Evolutionary conservation across 352 stramenopile genomes (phyloP).

Genomic region (Phytophthora ohioensis): DNA sequence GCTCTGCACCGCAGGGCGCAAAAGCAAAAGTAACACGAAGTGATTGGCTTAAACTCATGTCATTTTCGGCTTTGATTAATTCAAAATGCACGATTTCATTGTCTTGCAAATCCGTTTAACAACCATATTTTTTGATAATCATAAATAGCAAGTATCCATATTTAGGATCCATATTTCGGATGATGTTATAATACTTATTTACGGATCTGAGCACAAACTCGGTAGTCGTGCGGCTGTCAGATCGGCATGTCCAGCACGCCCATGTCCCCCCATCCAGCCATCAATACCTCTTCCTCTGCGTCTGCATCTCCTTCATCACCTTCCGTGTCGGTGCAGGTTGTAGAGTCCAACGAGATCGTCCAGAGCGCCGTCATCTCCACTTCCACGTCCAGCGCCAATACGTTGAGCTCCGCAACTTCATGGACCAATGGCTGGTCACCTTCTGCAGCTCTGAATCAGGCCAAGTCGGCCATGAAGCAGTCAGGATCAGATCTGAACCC

Average conservation of each 20-base stretch:
- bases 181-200: too few relatives aligned
- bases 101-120: too few relatives aligned
- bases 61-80: not conserved
- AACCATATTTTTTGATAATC: too few relatives aligned
- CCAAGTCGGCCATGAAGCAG: slow-evolving; percentile 29
- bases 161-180: too few relatives aligned
- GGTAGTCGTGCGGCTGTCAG: slow-evolving; percentile 9
- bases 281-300: slow-evolving; percentile 15
- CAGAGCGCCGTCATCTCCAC: slow-evolving; percentile 7
- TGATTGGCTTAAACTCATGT: slow-evolving; percentile 3
- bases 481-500: slow-evolving; percentile 9
- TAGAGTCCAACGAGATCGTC: not conserved
- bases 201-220: not conserved
- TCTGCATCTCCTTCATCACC: slow-evolving; percentile 2
- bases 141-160: too few relatives aligned
- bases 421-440: slow-evolving; percentile 34
- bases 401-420: not conserved
- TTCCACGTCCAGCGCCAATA: not conserved
- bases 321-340: slow-evolving; percentile 19
- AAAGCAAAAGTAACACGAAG: not conserved
- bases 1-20: not conserved
- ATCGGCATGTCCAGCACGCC: slow-evolving; percentile 2
- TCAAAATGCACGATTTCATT: not conserved
- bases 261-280: not conserved
- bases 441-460: slow-evolving; percentile 24